Base-by-base conservation (phyloP, 352 stramenopile genomes). In the Aphanomyces astaci region DNA sequence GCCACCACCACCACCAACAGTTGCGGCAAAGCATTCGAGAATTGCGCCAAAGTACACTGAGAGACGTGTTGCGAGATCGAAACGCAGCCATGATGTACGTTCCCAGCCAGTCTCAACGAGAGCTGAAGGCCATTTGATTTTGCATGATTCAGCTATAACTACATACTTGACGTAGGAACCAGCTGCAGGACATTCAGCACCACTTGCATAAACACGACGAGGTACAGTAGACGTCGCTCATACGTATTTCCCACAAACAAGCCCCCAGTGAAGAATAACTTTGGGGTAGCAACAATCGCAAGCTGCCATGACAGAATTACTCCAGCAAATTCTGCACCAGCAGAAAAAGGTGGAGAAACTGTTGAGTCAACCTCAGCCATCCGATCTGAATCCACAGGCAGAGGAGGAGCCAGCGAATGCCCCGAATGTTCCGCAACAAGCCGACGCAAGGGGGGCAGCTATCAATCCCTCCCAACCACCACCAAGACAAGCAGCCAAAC, bases 21-120 rank as follows among this genome's bases (percentile, higher is more conserved):
- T 19, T 59, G 7, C 51, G 51, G 0, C 51, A 59, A n/a, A 59
- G 51, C 51, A 59, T 59, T 15, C 51, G 51, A 36, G 51, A 59
- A 39, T n/a, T 59, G 11, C 51, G n/a, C 7, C 51, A 59, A 59
- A 59, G 22, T 13, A 59, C 51, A n/a, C 51, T 59, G 17, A 7
- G 30, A 9, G 51, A 59, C 30, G 51, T 59, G 11, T 9, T 59
- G 17, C 30, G 24, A 19, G 19, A 59, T 9, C 51, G 51, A 19
- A 59, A 59, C 24, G 19, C 22, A 30, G 30, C 30, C 25, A 32
- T 59, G 25, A 39, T 59, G 51, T 59, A 59, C 30, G 51, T 22
- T 19, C 9, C 7, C 36, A 43, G 36, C 36, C n/a, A n/a, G n/a
- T n/a, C n/a, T n/a, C n/a, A n/a, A n/a, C n/a, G n/a, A n/a, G n/a